These are phyloP conservation scores for Kurtzmaniella quercitrusa DNA, from an alignment of 1,139 yeast species.

Conservation along the genomic window DNA sequence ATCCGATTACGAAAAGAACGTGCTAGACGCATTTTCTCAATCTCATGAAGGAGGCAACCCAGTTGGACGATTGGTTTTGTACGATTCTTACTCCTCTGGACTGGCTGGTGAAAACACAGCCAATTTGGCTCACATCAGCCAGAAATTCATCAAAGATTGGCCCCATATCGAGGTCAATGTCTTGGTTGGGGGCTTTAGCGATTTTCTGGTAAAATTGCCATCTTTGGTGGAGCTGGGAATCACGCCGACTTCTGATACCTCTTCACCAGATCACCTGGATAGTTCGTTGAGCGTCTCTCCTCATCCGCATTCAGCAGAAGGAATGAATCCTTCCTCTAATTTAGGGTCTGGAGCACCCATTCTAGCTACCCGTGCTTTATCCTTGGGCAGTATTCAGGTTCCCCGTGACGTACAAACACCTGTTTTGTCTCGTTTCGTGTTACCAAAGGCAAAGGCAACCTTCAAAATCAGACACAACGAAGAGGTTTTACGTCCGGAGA, in stretches of 20 bases:
- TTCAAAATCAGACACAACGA: constrained; percentile 43
- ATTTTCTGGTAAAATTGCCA: constrained; percentile 21
- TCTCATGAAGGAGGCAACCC: neutral
- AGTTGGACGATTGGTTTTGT: constrained; percentile 13
- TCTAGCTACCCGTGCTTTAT: constrained; percentile 1
- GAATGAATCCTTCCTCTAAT: neutral
- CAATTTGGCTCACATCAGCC: constrained; percentile 41
- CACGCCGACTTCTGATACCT: neutral
- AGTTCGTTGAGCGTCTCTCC: neutral
- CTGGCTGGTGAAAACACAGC: constrained; percentile 23
- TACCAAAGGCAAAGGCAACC: constrained; percentile 18
- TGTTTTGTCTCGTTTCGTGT: constrained; percentile 24
- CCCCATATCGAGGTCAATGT: constrained; percentile 1
- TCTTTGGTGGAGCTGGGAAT: constrained; percentile 14
- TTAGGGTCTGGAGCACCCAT: neutral
- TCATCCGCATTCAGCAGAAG: neutral
- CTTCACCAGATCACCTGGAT: too few species aligned
- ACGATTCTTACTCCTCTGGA: constrained; percentile 20
- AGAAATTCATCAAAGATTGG: constrained; percentile 37
- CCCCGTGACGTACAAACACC: constrained; percentile 15
- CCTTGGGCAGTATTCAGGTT: constrained; percentile 2
- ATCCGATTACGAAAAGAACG: constrained; percentile 37
- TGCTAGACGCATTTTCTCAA: constrained; percentile 17
- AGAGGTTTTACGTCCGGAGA: constrained; percentile 20
- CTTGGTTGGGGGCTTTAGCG: constrained; percentile 20